Evolutionary conservation across 2,329 filamentous ascomycete genomes (phyloP).

Genomic region (Aspergillus intermedius): DNA sequence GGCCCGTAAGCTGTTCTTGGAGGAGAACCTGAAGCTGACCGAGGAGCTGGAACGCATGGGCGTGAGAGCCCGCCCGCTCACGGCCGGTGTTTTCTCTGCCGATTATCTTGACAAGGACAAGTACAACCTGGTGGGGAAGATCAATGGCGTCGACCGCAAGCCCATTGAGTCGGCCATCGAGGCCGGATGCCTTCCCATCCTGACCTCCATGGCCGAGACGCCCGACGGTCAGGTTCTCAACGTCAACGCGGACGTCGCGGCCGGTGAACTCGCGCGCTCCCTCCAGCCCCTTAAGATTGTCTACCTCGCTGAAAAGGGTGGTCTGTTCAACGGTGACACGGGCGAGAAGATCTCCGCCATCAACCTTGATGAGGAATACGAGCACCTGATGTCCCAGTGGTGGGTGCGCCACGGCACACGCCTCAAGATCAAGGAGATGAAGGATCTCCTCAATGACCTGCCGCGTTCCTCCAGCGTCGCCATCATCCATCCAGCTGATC

Average conservation of each 20-base stretch:
- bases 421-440: slow-evolving; percentile 96
- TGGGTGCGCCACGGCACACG: slow-evolving; percentile 95
- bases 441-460: slow-evolving; percentile 80
- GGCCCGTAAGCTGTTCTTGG: slow-evolving; percentile 84
- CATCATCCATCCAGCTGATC: slow-evolving; percentile 91
- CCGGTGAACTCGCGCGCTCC: slow-evolving; percentile 81
- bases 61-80: slow-evolving; percentile 81
- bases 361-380: slow-evolving; percentile 94
- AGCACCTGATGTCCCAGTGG: slow-evolving; percentile 82
- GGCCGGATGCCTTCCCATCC: slow-evolving; percentile 82
- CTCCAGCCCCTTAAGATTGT: slow-evolving; percentile 95
- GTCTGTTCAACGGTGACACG: slow-evolving; percentile 87
- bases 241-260: slow-evolving; percentile 95
- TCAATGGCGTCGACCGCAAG: slow-evolving; percentile 82
- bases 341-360: slow-evolving; percentile 94
- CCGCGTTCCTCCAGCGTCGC: slow-evolving; percentile 91
- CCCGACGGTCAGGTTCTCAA: slow-evolving; percentile 88
- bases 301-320: slow-evolving; percentile 97
- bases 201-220: slow-evolving; percentile 95
- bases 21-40: slow-evolving; percentile 90
- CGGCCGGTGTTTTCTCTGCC: slow-evolving; percentile 80
- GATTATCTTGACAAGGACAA: slow-evolving; percentile 96
- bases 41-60: slow-evolving; percentile 85
- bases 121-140: slow-evolving; percentile 92
- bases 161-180: slow-evolving; percentile 88